Evolutionary conservation across 345 rosid genomes (phyloP).

Genomic region (Barbarea vulgaris): DNA sequence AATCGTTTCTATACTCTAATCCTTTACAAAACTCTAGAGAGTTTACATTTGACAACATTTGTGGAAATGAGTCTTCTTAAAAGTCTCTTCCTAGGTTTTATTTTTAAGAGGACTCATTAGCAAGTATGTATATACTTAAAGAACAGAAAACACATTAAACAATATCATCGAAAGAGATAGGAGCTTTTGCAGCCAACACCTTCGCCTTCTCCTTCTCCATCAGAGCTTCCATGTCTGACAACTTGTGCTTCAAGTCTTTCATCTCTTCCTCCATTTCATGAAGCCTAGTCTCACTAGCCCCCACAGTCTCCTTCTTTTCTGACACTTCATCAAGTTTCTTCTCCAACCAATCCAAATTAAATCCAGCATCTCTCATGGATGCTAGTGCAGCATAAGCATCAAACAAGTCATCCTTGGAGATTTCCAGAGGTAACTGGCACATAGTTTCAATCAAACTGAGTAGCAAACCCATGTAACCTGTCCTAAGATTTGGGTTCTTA

Average conservation of each 20-base stretch:
- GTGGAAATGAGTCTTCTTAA: no score
- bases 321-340: constrained; percentile 23
- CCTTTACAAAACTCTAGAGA: no score
- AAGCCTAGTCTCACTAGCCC: neutral
- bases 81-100: no score
- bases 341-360: constrained; percentile 36
- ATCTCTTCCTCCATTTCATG: constrained; percentile 28
- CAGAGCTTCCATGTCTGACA: constrained; percentile 15
- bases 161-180: constrained; percentile 31
- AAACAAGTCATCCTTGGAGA: constrained; percentile 18
- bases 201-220: constrained; percentile 30
- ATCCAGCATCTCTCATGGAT: constrained; percentile 19
- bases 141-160: neutral
- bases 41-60: no score
- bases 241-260: constrained; percentile 23
- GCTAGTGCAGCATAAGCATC: constrained; percentile 8
- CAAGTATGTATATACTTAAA: neutral
- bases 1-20: no score
- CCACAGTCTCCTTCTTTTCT: constrained; percentile 15
- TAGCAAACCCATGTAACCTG: constrained; percentile 24
- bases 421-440: neutral
- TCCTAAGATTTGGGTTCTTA: constrained; percentile 1
- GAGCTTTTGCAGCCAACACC: constrained; percentile 14
- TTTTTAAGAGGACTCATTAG: no score
- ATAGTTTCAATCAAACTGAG: constrained; percentile 28